Percentiles rank a stretch among this genome's conserved stretches.
Evolutionary conservation across 2,329 filamentous ascomycete species (phyloP).

Genomic region (Fusarium buharicum): DNA sequence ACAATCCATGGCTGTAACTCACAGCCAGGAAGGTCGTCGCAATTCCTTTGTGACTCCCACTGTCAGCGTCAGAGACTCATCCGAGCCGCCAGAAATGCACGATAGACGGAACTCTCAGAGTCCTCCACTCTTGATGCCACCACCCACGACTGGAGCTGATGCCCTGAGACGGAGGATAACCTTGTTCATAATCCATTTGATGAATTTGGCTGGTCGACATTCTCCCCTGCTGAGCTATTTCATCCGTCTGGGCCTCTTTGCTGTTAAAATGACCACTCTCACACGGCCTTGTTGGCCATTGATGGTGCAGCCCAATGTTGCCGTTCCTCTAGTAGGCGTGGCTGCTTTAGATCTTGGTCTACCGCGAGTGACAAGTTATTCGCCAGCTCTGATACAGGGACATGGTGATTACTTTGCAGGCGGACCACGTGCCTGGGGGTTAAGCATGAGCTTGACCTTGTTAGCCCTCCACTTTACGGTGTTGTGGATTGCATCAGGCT

Average conservation of each 20-base stretch:
- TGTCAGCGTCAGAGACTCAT: constrained; percentile 23
- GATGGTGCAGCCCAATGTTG: constrained; percentile 70
- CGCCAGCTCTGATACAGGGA: constrained; percentile 17
- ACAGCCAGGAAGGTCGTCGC: constrained; percentile 53
- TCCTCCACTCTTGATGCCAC: constrained; percentile 62
- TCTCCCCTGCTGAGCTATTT: constrained; percentile 49
- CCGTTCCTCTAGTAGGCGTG: constrained; percentile 73
- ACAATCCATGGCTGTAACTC: constrained; percentile 55
- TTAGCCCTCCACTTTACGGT: constrained; percentile 49
- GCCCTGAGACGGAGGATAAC: constrained; percentile 50
- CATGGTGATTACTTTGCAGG: constrained; percentile 29
- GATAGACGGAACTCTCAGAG: constrained; percentile 35
- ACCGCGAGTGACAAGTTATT: constrained; percentile 39
- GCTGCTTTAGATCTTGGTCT: constrained; percentile 73
- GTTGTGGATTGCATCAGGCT: constrained; percentile 50
- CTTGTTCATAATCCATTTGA: constrained; percentile 50
- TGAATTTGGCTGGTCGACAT: constrained; percentile 42
- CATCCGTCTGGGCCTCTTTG: constrained; percentile 70
- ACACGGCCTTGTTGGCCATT: constrained; percentile 77
- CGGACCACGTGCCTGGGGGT: constrained; percentile 42
- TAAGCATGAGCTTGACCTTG: constrained; percentile 48
- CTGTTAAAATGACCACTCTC: constrained; percentile 74
- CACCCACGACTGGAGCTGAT: constrained; percentile 54
- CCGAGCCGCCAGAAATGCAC: constrained; percentile 28
- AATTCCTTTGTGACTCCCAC: constrained; percentile 26